These are phyloP conservation scores for Podila minutissima DNA, from an alignment of 192 early-diverging fungal genomes.

Conservation along the genomic window DNA sequence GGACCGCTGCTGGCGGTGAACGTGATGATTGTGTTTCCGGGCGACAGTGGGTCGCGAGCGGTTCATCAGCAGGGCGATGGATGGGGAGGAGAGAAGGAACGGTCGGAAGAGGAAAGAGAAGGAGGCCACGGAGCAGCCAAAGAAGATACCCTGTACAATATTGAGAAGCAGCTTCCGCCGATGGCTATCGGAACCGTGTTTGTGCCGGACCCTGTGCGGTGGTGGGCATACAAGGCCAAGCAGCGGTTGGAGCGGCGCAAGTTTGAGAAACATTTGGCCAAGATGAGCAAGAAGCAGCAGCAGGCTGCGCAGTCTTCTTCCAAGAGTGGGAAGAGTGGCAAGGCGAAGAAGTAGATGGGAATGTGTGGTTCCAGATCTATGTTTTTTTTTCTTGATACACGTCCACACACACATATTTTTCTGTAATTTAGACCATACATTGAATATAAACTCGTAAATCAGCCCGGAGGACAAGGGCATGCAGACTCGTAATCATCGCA, in stretches of 20 bases:
- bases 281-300: background rate
- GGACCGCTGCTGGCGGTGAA: constrained; percentile 43
- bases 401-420: no score
- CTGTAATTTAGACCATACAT: no score
- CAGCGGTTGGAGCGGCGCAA: constrained; percentile 5
- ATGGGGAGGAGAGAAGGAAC: background rate
- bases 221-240: constrained; percentile 7
- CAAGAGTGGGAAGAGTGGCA: background rate
- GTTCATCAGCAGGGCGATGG: constrained; percentile 24
- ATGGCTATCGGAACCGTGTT: constrained; percentile 5
- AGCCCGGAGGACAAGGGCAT: no score
- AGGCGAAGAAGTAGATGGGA: background rate
- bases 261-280: background rate
- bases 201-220: constrained; percentile 1
- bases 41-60: constrained; percentile 8
- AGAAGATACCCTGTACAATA: constrained; percentile 37
- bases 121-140: background rate
- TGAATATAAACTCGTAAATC: no score
- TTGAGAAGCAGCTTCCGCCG: constrained; percentile 4
- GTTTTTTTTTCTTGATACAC: no score
- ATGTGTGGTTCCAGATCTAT: no score
- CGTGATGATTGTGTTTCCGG: constrained; percentile 44
- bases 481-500: no score
- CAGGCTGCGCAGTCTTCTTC: background rate
- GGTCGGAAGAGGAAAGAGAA: background rate